Conservation (phyloP, 345 rosid species). For the Linum trigynum region DNA sequence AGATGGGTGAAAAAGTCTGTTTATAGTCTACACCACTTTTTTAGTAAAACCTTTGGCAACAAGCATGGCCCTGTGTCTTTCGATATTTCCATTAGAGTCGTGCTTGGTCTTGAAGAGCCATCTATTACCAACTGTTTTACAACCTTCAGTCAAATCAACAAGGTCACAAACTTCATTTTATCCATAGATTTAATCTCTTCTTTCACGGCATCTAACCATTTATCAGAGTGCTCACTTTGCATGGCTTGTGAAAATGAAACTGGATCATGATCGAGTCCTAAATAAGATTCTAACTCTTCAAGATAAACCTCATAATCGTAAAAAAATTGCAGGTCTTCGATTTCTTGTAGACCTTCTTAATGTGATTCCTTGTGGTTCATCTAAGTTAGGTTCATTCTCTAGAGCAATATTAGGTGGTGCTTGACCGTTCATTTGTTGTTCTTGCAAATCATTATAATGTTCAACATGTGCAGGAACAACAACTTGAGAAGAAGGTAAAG, state of each 20-base stretch:
- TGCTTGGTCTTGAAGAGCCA: too few relatives aligned
- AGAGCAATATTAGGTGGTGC: too few relatives aligned
- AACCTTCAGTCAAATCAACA: neutral
- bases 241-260: constrained; percentile 3
- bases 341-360: neutral
- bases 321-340: neutral
- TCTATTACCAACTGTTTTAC: neutral
- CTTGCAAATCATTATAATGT: too few relatives aligned
- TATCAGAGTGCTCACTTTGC: neutral
- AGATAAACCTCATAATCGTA: neutral
- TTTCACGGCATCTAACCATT: constrained; percentile 3
- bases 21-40: too few relatives aligned
- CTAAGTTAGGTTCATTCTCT: too few relatives aligned
- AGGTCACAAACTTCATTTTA: neutral
- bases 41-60: too few relatives aligned
- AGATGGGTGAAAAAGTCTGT: too few relatives aligned
- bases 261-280: neutral
- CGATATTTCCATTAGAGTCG: too few relatives aligned
- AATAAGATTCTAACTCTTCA: too few relatives aligned
- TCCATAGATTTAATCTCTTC: neutral
- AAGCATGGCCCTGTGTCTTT: too few relatives aligned
- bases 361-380: too few relatives aligned
- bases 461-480: neutral
- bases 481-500: neutral
- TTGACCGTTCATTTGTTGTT: too few relatives aligned